Conservation (phyloP, 148 eudicot genomes). For the Rhododendron vialii region DNA sequence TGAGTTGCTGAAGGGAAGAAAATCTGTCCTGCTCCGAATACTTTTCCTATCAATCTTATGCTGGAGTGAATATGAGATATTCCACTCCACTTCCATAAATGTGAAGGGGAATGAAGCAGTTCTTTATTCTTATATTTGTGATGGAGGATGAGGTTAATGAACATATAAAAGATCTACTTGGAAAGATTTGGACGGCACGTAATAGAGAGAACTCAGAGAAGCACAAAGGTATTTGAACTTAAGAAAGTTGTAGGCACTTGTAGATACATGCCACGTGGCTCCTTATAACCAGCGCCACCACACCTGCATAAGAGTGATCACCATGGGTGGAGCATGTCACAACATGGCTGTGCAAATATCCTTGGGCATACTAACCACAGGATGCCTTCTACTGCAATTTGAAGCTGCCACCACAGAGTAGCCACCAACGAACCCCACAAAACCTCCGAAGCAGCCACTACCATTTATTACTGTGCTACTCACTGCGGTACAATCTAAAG, state of each 20-base stretch:
- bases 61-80: too few relatives aligned
- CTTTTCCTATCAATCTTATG: background rate
- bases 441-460: background rate
- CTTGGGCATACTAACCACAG: too few relatives aligned
- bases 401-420: background rate
- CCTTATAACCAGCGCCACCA: background rate
- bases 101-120: too few relatives aligned
- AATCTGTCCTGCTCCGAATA: background rate
- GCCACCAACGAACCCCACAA: background rate
- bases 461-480: background rate
- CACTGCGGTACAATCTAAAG: background rate
- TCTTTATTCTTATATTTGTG: too few relatives aligned
- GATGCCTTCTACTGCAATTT: background rate
- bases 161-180: background rate
- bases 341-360: too few relatives aligned
- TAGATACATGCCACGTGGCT: too few relatives aligned
- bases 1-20: background rate
- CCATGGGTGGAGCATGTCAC: background rate
- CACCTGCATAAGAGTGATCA: background rate
- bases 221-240: background rate
- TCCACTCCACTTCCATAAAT: too few relatives aligned
- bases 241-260: background rate
- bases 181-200: background rate
- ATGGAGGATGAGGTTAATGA: background rate
- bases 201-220: background rate